These are phyloP conservation scores for Malus hybrid DNA, from an alignment of 331 rosid species.

Conservation along the genomic window DNA sequence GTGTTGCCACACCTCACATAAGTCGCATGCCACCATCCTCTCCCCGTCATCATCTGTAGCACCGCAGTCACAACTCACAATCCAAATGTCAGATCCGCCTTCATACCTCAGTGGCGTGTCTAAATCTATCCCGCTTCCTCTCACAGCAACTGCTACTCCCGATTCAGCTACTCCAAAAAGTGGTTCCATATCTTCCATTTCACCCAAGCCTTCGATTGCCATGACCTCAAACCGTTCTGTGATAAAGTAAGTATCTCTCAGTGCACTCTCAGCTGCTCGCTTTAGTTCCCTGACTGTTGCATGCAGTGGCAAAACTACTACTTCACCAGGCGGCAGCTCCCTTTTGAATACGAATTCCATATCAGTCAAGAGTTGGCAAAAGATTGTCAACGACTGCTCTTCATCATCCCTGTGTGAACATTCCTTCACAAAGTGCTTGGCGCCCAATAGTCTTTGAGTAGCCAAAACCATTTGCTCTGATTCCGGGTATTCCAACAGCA, in stretches of 20 bases:
- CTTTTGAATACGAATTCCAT: constrained; percentile 22
- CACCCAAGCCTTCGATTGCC: constrained; percentile 52
- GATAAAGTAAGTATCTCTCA: constrained; percentile 71
- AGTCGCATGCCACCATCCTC: constrained; percentile 32
- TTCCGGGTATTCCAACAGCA: constrained; percentile 53
- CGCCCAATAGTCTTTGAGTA: constrained; percentile 52
- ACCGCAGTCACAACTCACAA: constrained; percentile 77
- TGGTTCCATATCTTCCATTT: constrained; percentile 29
- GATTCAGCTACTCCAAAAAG: constrained; percentile 56
- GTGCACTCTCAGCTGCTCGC: constrained; percentile 50
- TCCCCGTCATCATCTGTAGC: constrained; percentile 58
- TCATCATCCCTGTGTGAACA: constrained; percentile 52
- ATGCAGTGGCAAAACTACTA: constrained; percentile 57
- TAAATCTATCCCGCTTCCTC: constrained; percentile 47
- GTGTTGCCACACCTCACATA: constrained; percentile 85
- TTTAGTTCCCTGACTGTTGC: constrained; percentile 69
- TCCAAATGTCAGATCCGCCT: constrained; percentile 68
- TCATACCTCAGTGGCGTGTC: constrained; percentile 46
- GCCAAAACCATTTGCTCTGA: constrained; percentile 57
- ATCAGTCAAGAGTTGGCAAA: constrained; percentile 38
- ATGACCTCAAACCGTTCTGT: constrained; percentile 44
- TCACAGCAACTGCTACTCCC: constrained; percentile 47
- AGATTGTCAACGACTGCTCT: constrained; percentile 53
- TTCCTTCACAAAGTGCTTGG: constrained; percentile 71
- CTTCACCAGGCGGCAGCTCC: constrained; percentile 50